Base-by-base conservation (phyloP, 495 filamentous ascomycete species). In the Pseudomonodictys pantanalensis region DNA sequence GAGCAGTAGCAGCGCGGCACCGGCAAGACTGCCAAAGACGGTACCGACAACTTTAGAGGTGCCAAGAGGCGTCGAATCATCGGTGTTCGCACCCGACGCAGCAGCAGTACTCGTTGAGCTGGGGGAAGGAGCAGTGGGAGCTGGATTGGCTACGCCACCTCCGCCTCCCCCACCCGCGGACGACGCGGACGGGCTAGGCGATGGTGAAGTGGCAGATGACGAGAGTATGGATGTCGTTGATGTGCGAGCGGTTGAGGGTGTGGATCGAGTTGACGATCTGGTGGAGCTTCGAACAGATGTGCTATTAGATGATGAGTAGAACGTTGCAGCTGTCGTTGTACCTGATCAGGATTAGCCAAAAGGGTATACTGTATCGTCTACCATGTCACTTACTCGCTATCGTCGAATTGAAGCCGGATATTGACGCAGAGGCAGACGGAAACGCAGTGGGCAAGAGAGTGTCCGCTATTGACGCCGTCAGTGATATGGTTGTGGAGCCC, bases 11-110 rank as follows among this genome's bases (percentile, higher is more conserved):
- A 65, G n/a, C 8, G 65, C 51, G 29, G 56, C 42, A 25, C 65
- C 65, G 2, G 65, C 65, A 28, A 68, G 55, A 50, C 65, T 62
- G 9, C 65, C 65, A 23, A 68, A 22, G n/a, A 68, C 61, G 30
- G 49, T 58, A 20, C 61, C 65, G 20, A 68, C 61, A 9, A 65
- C 61, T 51, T 60, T 10, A 15, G 65, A 61, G 12, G 65, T 68
- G 41, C 24, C 38, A 10, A 63, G 38, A 22, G 64, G 29, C n/a
- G 23, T 38, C 15, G 44, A 22, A 28, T 43, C 51, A 11, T 28
- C n/a, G 20, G 25, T 8, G 6, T 33, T 3, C 17, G 39, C 29
- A 11, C n/a, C 48, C 8, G 24, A 32, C 7, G 12, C 52, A 12
- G 49, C 50, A 12, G 55, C 33, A 2, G 56, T 38, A 25, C 32